Percentiles rank a stretch among this genome's conserved stretches.
Evolutionary conservation across 495 filamentous ascomycete species (phyloP).

Genomic region (Chaetomium cochliodes): DNA sequence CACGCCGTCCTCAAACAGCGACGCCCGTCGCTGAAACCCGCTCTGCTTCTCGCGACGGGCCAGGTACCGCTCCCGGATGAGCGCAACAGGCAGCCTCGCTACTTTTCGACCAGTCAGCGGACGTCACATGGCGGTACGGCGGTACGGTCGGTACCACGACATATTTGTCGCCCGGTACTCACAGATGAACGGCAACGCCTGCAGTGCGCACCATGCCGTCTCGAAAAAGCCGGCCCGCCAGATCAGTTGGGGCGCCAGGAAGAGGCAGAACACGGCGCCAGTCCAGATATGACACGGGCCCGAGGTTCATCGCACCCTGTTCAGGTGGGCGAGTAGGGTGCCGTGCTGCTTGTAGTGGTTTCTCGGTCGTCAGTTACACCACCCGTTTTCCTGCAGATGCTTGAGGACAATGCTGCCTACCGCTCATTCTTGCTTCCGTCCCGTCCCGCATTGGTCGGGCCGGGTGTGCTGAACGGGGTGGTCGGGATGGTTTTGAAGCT

Average conservation of each 20-base stretch:
- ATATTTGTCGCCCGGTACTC: slow-evolving; percentile 26
- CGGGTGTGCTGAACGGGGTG: background rate
- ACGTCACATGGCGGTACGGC: background rate
- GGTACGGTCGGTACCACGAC: background rate
- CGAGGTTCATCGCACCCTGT: slow-evolving; percentile 45
- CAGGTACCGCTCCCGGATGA: background rate
- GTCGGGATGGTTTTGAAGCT: background rate
- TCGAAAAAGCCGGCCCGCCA: slow-evolving; percentile 56
- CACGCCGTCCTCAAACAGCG: slow-evolving; percentile 70
- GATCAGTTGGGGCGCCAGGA: slow-evolving; percentile 64
- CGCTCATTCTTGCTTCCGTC: background rate
- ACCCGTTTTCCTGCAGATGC: no score
- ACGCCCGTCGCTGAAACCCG: slow-evolving; percentile 36
- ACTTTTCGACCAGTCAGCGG: slow-evolving; percentile 1
- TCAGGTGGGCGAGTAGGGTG: background rate
- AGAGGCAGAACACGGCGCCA: slow-evolving; percentile 66
- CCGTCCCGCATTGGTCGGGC: background rate
- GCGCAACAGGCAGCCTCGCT: background rate
- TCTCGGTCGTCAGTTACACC: background rate
- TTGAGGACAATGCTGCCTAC: background rate
- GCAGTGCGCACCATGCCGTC: slow-evolving; percentile 49
- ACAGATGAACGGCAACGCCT: slow-evolving; percentile 65
- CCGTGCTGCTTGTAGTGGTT: background rate
- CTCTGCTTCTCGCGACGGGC: background rate
- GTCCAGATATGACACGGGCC: slow-evolving; percentile 66